Evolutionary conservation across 2,329 filamentous ascomycete species (phyloP).

Genomic region (Aureobasidium subglaciale): DNA sequence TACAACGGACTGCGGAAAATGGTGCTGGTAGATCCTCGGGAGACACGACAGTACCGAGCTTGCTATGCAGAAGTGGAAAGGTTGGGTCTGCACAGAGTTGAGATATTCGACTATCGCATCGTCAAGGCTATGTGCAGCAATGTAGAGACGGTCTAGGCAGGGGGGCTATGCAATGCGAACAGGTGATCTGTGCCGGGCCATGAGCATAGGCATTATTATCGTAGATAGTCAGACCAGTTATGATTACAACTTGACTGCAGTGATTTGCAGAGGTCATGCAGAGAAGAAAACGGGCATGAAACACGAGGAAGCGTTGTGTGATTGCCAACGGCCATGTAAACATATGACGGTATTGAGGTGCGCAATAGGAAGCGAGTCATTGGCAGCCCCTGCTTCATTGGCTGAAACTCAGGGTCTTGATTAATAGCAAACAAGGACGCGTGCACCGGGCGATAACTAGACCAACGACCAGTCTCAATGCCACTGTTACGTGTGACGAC

Average conservation of each 20-base stretch:
- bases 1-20: slow-evolving; percentile 26
- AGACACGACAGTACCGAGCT: slow-evolving; percentile 9
- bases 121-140: slow-evolving; percentile 1
- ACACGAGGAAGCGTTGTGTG: not conserved
- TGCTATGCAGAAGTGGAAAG: not conserved
- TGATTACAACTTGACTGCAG: not conserved
- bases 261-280: not conserved
- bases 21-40: slow-evolving; percentile 26
- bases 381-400: not conserved
- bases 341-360: not conserved
- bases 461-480: not conserved
- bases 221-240: not conserved
- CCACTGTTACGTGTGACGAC: not conserved
- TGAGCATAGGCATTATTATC: not conserved
- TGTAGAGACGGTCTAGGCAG: not conserved
- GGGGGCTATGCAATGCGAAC: not conserved
- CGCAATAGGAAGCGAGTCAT: not conserved
- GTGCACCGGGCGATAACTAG: not conserved
- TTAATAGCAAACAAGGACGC: not conserved
- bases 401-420: not conserved
- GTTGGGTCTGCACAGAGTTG: slow-evolving; percentile 2
- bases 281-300: not conserved
- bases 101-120: slow-evolving; percentile 4
- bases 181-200: not conserved
- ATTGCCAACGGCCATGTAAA: not conserved